phyloP scores from a whole-genome alignment of 2,329 filamentous ascomycete genomes.

The Elsinoe perseae region DNA sequence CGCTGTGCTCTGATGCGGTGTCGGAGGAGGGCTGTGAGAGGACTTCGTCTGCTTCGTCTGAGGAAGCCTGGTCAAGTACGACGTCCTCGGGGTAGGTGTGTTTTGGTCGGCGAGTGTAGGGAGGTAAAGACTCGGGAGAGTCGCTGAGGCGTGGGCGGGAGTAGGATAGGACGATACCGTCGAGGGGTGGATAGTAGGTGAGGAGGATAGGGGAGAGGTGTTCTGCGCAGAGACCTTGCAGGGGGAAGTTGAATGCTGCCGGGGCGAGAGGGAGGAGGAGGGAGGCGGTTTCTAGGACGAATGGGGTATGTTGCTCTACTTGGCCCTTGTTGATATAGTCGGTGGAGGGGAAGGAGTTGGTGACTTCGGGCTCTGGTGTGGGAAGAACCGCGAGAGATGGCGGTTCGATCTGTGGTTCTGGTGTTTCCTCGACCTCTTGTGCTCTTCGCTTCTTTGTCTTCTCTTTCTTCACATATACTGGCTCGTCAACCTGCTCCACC shows the following conservation, averaged over 20 bases:
- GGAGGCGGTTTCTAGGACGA: constrained; percentile 70
- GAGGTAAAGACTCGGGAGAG: constrained; percentile 40
- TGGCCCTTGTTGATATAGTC: constrained; percentile 5
- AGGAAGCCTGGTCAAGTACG: constrained; percentile 12
- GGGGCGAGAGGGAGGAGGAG: constrained; percentile 72
- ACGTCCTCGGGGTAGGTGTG: neutral
- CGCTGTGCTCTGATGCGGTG: neutral
- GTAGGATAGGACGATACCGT: constrained; percentile 69
- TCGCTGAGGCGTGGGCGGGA: constrained; percentile 60
- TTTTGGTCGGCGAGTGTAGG: constrained; percentile 36
- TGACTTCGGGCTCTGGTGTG: constrained; percentile 8
- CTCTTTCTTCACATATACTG: constrained; percentile 16
- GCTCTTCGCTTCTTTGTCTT: constrained; percentile 17
- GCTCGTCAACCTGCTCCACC: neutral
- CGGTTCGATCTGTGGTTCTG: neutral
- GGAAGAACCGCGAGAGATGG: neutral
- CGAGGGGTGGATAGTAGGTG: constrained; percentile 64
- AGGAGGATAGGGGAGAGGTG: constrained; percentile 68
- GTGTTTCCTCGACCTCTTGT: constrained; percentile 15
- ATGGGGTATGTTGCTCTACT: constrained; percentile 50
- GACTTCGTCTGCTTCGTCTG: neutral
- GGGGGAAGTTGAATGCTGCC: constrained; percentile 58
- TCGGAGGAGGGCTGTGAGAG: constrained; percentile 3
- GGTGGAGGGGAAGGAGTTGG: constrained; percentile 6
- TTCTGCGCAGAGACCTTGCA: constrained; percentile 64